Evolutionary conservation across 495 filamentous ascomycete genomes (phyloP), one percentile per base, ranked within the genome.

Genomic region (Annulohypoxylon nitens): DNA sequence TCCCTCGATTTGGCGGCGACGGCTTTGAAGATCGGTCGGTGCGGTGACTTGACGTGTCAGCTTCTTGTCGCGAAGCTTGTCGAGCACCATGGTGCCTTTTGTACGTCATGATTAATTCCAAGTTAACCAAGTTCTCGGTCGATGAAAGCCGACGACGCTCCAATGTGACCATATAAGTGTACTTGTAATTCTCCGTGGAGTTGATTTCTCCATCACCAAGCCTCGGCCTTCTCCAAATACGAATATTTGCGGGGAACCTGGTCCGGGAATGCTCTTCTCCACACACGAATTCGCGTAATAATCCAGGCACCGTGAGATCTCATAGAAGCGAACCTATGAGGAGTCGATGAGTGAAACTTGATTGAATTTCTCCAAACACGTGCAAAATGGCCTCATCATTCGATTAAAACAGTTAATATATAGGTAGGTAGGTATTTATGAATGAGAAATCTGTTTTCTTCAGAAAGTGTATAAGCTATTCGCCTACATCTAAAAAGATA

Each of bases 321-420:
- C n/a, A 41, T 73, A 65, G 37, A 69, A 73, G 71, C 71, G 71
- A 61, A 30, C 70, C 70, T 73, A 73, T 73, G 25, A 54, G 48
- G 25, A 54, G 2, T 54, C 25, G 25, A 33, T 14, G 12, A 54
- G 4, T 1, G 11, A 54, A 54, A n/a, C 23, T 33, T 30, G 25
- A 14, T 54, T 26, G 5, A n/a, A 25, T 54, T 33, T 47, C 43
- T 47, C 43, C 43, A 20, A 47, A 47, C 20, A 20, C 43, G 20
- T 4, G 43, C 18, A 16, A 20, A 47, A 18, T 1, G 20, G 30
- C 30, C 30, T 20, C 4, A 20, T 20, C 16, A 20, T 47, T 20
- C 0, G 4, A 20, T 47, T 12, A 43, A 43, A 14, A 43, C 14
- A 1, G 36, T 12, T 3, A 4, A 30, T 30, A 30, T 4, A 30